These are phyloP conservation scores for Gossypium stocksii DNA, from an alignment of 345 rosid species.

Conservation along the genomic window DNA sequence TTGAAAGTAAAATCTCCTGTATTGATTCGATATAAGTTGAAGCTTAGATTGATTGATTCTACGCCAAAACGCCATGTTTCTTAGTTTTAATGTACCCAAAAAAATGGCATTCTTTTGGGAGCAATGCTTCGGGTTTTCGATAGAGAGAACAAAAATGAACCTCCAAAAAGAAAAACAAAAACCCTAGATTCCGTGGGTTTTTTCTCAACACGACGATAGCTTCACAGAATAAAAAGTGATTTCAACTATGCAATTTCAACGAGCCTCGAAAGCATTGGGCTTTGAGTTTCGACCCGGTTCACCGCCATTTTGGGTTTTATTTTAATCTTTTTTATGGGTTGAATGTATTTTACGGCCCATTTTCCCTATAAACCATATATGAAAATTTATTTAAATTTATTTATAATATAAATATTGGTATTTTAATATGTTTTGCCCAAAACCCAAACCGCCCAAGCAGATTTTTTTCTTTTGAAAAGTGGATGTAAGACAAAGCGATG, in stretches of 20 bases:
- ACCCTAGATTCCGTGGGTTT: neutral
- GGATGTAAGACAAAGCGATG: rapidly evolving
- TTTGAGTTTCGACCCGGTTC: neutral
- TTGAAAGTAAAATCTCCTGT: slow-evolving; percentile 28
- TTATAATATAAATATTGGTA: no score
- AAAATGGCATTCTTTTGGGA: slow-evolving; percentile 14
- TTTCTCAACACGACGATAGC: neutral
- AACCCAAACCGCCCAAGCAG: no score
- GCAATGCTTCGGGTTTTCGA: neutral
- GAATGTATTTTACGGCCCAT: no score
- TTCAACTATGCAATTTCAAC: neutral
- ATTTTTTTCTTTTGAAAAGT: no score
- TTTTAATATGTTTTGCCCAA: no score
- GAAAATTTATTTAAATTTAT: no score
- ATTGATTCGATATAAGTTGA: slow-evolving; percentile 21
- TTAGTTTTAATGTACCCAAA: neutral
- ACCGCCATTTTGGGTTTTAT: no score
- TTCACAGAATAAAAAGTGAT: neutral
- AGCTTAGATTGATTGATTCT: slow-evolving; percentile 38
- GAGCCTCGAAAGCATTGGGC: neutral
- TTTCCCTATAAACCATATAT: no score
- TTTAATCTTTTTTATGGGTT: no score
- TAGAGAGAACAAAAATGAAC: neutral
- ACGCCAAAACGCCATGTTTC: slow-evolving; percentile 36
- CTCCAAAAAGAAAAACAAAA: neutral